A percentile compares a stretch with the other conserved stretches of the same genome.
These are phyloP conservation scores for Strobilomyces echinocephalus DNA, from an alignment of 768 basidiomycete genomes.

Conservation along the genomic window DNA sequence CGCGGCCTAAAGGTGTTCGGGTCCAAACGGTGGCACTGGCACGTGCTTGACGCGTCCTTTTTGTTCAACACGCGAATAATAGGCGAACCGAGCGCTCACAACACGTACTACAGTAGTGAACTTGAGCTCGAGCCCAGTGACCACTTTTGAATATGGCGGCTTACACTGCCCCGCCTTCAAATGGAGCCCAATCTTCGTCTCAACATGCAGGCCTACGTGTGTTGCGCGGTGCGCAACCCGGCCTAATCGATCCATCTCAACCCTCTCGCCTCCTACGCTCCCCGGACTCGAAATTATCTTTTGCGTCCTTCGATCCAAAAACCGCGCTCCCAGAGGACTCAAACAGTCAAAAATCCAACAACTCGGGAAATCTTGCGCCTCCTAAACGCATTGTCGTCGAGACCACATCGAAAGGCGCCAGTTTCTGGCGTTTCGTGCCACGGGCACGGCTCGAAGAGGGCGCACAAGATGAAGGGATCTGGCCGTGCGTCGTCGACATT, in stretches of 20 bases:
- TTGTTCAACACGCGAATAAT: background rate
- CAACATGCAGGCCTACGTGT: constrained; percentile 12
- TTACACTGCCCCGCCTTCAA: constrained; percentile 1
- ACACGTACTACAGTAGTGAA: too few relatives aligned
- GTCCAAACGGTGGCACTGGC: background rate
- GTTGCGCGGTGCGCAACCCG: constrained; percentile 49
- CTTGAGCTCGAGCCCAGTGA: too few relatives aligned
- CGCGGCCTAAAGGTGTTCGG: too few relatives aligned
- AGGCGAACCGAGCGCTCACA: too few relatives aligned
- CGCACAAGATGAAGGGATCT: constrained; percentile 60
- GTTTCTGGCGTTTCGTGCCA: constrained; percentile 75
- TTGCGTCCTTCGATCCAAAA: constrained; percentile 70
- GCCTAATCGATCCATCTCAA: constrained; percentile 62
- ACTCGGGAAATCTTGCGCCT: constrained; percentile 44
- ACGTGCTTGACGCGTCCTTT: constrained; percentile 16
- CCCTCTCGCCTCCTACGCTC: constrained; percentile 55
- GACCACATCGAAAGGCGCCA: constrained; percentile 48
- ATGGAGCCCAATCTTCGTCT: constrained; percentile 1
- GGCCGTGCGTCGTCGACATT: constrained; percentile 63
- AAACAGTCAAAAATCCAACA: constrained; percentile 38
- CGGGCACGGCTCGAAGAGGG: constrained; percentile 55
- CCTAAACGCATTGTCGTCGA: constrained; percentile 76
- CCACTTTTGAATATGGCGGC: constrained; percentile 9
- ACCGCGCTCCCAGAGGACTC: constrained; percentile 48
- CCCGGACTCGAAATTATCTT: constrained; percentile 56